Conservation (phyloP, 2,329 filamentous ascomycete genomes). For the Colletotrichum sp. region DNA sequence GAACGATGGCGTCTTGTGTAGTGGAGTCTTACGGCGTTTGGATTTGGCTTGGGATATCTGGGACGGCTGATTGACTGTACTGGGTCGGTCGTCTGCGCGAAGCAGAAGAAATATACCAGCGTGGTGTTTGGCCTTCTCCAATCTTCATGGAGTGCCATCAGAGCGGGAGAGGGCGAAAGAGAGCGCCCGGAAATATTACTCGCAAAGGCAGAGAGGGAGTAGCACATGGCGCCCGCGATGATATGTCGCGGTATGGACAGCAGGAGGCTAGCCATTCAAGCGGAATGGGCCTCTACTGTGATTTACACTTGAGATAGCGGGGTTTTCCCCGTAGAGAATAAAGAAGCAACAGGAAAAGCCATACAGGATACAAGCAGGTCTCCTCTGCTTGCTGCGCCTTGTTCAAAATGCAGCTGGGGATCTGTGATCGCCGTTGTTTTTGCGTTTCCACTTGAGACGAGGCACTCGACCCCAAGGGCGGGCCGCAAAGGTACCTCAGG, state of each 20-base stretch:
- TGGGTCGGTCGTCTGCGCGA: neutral
- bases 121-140: neutral
- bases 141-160: neutral
- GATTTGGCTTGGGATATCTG: conserved; percentile 5
- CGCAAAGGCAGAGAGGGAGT: neutral
- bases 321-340: neutral
- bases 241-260: neutral
- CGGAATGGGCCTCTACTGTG: neutral
- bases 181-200: neutral
- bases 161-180: neutral
- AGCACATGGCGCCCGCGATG: neutral
- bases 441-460: neutral
- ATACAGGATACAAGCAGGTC: neutral
- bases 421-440: neutral
- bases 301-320: neutral
- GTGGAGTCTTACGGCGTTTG: conserved; percentile 7
- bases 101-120: neutral
- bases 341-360: neutral
- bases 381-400: neutral
- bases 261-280: neutral
- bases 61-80: neutral
- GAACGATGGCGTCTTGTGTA: neutral
- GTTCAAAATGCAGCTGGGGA: neutral
- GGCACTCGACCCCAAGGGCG: neutral
- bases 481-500: neutral